Evolutionary conservation across 495 filamentous ascomycete species (phyloP).

Genomic region (Lasiosphaeria ovina): DNA sequence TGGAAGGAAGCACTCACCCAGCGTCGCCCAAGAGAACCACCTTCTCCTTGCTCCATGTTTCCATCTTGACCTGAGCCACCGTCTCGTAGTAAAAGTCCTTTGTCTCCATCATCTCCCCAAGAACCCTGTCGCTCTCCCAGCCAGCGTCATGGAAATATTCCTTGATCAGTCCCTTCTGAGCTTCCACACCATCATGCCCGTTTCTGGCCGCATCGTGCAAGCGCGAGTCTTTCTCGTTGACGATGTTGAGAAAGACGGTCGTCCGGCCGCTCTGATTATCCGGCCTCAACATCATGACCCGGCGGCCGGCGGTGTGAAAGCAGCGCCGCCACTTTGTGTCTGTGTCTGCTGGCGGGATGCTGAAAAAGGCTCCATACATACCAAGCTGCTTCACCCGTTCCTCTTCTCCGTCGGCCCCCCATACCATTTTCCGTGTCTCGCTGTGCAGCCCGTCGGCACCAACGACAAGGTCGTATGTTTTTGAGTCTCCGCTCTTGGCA

Average conservation of each 20-base stretch:
- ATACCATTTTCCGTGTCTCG: neutral
- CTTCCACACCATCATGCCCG: no score
- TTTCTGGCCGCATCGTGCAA: neutral
- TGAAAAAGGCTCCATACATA: neutral
- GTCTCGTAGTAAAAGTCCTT: constrained; percentile 50
- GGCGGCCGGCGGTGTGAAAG: neutral
- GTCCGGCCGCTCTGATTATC: neutral
- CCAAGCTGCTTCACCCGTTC: neutral
- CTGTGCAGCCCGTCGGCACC: neutral
- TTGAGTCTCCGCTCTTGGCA: neutral
- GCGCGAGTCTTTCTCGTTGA: neutral
- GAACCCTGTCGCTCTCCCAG: constrained; percentile 44
- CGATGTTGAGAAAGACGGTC: neutral
- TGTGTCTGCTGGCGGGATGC: neutral
- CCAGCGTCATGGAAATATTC: constrained; percentile 44
- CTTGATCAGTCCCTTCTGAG: neutral
- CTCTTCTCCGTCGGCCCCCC: neutral
- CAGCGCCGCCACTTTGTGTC: neutral
- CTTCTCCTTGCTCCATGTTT: constrained; percentile 41
- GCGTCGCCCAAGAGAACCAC: constrained; percentile 54
- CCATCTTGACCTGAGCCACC: constrained; percentile 36
- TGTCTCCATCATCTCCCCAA: constrained; percentile 33
- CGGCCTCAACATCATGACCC: neutral
- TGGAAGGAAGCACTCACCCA: neutral
- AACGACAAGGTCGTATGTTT: neutral